Percentiles rank a stretch among this genome's conserved stretches.
Conservation (phyloP, 2,329 filamentous ascomycete species). For the Xylaria sp. region DNA sequence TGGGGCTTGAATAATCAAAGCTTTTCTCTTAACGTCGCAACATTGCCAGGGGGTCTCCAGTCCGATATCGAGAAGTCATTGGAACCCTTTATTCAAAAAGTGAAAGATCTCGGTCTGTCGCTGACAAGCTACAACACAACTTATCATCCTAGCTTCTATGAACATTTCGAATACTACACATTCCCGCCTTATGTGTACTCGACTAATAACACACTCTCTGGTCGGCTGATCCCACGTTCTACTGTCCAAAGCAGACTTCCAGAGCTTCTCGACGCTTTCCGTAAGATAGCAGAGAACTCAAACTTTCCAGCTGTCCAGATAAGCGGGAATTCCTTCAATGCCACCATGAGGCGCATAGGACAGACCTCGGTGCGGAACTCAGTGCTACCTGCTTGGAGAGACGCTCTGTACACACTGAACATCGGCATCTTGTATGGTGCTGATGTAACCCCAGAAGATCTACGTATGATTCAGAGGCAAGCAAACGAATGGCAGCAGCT, state of each 20-base stretch:
- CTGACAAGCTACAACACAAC: background rate
- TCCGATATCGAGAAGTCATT: background rate
- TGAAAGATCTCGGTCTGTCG: background rate
- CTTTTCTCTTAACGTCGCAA: constrained; percentile 7
- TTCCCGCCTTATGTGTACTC: background rate
- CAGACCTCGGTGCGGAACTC: constrained; percentile 39
- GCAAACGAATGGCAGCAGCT: constrained; percentile 21
- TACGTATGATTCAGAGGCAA: background rate
- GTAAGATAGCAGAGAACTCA: background rate
- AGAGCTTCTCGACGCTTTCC: constrained; percentile 5
- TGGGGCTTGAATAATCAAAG: constrained; percentile 4
- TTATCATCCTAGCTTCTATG: background rate
- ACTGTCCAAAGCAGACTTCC: background rate
- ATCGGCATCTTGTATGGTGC: background rate
- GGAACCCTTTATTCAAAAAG: background rate
- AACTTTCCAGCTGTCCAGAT: background rate
- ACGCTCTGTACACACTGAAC: constrained; percentile 14
- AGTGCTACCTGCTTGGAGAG: constrained; percentile 50
- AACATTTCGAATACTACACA: constrained; percentile 7
- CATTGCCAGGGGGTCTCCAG: background rate
- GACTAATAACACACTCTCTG: constrained; percentile 7
- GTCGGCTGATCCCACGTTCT: constrained; percentile 9
- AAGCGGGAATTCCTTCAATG: background rate
- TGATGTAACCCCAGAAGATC: background rate
- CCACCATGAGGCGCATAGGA: background rate